These are phyloP conservation scores for Alternaria conjuncta DNA, from an alignment of 2,329 filamentous ascomycete genomes.

Conservation along the genomic window DNA sequence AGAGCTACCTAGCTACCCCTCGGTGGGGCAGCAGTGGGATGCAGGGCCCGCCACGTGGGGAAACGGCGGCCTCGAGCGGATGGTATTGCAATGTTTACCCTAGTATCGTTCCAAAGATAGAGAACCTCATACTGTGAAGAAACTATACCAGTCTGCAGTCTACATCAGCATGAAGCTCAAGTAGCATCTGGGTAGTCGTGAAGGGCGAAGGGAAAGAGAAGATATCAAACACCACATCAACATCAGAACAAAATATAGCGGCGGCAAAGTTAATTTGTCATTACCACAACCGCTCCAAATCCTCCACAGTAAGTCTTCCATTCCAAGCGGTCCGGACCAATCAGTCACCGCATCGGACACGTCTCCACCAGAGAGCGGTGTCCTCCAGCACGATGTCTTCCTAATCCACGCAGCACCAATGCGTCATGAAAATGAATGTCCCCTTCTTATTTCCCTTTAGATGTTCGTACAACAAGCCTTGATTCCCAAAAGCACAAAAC, in stretches of 20 bases:
- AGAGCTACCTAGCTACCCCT: neutral
- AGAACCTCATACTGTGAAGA: neutral
- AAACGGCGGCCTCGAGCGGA: neutral
- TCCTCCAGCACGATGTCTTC: conserved; percentile 31
- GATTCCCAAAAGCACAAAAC: conserved; percentile 21
- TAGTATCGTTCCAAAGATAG: neutral
- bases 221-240: neutral
- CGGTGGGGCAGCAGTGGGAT: neutral
- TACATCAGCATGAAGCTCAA: neutral
- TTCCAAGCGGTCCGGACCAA: conserved; percentile 37
- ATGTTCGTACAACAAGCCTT: conserved; percentile 16
- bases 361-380: conserved; percentile 27
- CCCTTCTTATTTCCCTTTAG: conserved; percentile 12
- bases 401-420: conserved; percentile 28
- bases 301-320: conserved; percentile 29
- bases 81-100: neutral
- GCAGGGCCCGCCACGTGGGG: neutral
- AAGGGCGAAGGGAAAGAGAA: neutral
- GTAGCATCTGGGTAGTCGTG: neutral
- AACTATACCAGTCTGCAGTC: neutral
- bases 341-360: conserved; percentile 27
- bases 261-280: conserved; percentile 35
- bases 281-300: conserved; percentile 38
- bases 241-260: conserved; percentile 26
- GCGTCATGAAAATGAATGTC: conserved; percentile 27